Percentiles rank a stretch among this genome's conserved stretches.
phyloP scores from a whole-genome alignment of 1,284 basidiomycete species.

The Ceratobasidium sp. region DNA sequence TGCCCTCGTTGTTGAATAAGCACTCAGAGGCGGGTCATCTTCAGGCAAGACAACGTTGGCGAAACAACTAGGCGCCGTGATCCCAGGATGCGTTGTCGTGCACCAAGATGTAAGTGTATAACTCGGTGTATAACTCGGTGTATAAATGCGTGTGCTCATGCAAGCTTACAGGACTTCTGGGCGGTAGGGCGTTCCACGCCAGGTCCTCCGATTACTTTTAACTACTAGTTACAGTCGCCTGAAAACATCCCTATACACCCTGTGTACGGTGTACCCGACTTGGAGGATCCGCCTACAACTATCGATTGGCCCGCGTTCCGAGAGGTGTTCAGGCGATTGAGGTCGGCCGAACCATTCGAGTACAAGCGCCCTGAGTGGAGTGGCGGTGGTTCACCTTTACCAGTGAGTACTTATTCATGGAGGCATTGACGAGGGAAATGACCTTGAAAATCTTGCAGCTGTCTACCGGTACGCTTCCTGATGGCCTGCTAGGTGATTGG shows the following conservation, averaged over 20 bases:
- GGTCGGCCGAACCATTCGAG: slow-evolving; percentile 58
- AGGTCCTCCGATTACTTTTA: too few species aligned
- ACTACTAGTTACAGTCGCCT: slow-evolving; percentile 68
- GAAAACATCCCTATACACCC: slow-evolving; percentile 86
- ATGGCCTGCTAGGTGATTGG: slow-evolving; percentile 61
- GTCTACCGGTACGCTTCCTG: not conserved
- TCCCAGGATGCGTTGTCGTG: slow-evolving; percentile 17
- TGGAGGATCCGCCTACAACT: slow-evolving; percentile 90
- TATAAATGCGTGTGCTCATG: too few species aligned
- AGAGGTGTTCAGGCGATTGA: slow-evolving; percentile 61
- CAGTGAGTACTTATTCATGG: not conserved
- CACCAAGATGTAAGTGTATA: slow-evolving; percentile 34
- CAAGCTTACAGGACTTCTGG: slow-evolving; percentile 90
- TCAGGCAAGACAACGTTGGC: slow-evolving; percentile 40
- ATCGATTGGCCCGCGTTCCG: slow-evolving; percentile 82
- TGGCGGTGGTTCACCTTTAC: slow-evolving; percentile 69
- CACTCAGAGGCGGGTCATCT: slow-evolving; percentile 7
- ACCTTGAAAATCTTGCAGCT: not conserved
- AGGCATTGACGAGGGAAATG: not conserved
- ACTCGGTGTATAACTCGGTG: too few species aligned
- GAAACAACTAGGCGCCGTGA: slow-evolving; percentile 16
- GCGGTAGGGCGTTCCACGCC: slow-evolving; percentile 66
- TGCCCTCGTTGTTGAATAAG: too few species aligned
- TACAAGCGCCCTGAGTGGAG: slow-evolving; percentile 77
- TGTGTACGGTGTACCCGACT: slow-evolving; percentile 82